These are phyloP conservation scores for Termitomyces sp. DNA, from an alignment of 768 basidiomycete genomes.

Conservation along the genomic window DNA sequence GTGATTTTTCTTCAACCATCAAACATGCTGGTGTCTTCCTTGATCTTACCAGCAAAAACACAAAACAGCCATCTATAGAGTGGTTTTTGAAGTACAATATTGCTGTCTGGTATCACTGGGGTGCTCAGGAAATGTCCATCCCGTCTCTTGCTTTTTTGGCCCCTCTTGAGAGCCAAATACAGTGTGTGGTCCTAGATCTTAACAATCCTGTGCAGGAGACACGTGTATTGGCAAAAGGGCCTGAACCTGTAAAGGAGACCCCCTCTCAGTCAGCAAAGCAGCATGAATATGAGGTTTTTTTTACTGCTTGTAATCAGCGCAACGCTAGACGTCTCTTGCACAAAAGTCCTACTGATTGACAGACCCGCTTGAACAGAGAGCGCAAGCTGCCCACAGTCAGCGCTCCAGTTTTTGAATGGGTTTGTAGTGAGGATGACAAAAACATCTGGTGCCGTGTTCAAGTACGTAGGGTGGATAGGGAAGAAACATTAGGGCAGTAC, in stretches of 20 bases:
- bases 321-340: neutral
- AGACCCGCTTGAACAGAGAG: neutral
- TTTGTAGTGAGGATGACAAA: neutral
- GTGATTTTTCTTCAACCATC: neutral
- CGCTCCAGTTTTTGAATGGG: slow-evolving; percentile 8
- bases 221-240: neutral
- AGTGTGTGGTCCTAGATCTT: neutral
- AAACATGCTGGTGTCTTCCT: neutral
- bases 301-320: neutral
- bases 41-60: neutral
- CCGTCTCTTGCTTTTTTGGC: neutral
- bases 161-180: neutral
- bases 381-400: neutral
- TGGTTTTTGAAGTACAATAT: neutral
- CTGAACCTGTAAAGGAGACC: neutral
- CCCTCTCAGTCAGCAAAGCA: neutral
- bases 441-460: neutral
- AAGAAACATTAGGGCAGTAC: neutral
- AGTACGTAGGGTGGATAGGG: neutral
- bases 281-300: neutral
- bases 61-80: neutral
- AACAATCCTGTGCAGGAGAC: neutral
- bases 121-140: neutral
- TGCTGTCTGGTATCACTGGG: slow-evolving; percentile 12
- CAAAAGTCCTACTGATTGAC: neutral